Evolutionary conservation across 2,329 filamentous ascomycete species (phyloP).

Genomic region (Venturia nashicola): DNA sequence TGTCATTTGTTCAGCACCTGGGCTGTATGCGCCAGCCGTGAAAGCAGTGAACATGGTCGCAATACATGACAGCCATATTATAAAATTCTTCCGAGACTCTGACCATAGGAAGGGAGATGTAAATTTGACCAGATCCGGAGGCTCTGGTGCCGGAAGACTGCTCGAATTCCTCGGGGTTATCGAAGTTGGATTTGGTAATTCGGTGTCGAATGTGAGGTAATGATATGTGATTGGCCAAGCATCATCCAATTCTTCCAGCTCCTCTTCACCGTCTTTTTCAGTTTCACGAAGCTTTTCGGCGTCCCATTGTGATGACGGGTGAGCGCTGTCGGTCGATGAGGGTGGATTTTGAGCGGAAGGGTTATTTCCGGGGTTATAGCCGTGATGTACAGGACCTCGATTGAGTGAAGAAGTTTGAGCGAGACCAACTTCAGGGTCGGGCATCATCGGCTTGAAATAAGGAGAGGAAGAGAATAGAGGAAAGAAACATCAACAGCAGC

Average conservation of each 20-base stretch:
- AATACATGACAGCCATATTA: constrained; percentile 61
- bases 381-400: not conserved
- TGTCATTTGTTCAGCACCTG: constrained; percentile 53
- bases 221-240: constrained; percentile 34
- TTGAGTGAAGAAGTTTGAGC: not conserved
- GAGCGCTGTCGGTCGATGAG: not conserved
- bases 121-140: constrained; percentile 55
- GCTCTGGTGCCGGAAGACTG: constrained; percentile 34
- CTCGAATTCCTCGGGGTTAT: constrained; percentile 8
- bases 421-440: constrained; percentile 1
- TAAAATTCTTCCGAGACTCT: constrained; percentile 51
- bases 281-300: not conserved
- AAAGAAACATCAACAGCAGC: not conserved
- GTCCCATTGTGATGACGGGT: not conserved
- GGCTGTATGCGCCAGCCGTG: constrained; percentile 67
- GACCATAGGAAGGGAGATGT: constrained; percentile 65
- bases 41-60: constrained; percentile 72
- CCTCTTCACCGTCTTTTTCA: not conserved
- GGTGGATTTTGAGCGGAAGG: not conserved
- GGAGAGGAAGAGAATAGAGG: not conserved
- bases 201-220: constrained; percentile 51
- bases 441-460: not conserved
- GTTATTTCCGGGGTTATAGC: not conserved
- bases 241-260: constrained; percentile 1
- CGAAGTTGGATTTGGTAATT: constrained; percentile 5